These are phyloP conservation scores for Chloromonas sp. DNA, from an alignment of 163 green algal species.

Conservation along the genomic window DNA sequence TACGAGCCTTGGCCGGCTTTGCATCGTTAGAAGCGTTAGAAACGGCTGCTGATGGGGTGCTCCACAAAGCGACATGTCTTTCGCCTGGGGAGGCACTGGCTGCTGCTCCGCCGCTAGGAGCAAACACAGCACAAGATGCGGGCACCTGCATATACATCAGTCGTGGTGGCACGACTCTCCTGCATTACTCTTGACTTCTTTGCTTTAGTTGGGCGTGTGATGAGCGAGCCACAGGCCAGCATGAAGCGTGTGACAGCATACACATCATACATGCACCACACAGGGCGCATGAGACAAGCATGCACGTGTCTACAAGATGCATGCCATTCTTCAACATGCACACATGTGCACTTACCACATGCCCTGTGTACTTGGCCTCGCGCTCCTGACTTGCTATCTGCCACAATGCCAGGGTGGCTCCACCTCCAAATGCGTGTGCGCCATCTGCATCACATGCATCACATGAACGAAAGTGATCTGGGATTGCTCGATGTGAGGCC, in stretches of 20 bases:
- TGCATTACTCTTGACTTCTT: background rate
- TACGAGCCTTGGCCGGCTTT: background rate
- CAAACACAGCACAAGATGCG: background rate
- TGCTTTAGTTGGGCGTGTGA: background rate
- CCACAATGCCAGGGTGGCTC: slow-evolving; percentile 29
- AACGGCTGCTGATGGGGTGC: background rate
- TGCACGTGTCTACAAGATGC: too few species aligned
- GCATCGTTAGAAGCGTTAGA: background rate
- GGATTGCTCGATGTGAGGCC: too few species aligned
- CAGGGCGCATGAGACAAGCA: too few species aligned
- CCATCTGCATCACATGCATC: slow-evolving; percentile 11
- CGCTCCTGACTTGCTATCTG: slow-evolving; percentile 11
- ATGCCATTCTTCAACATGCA: too few species aligned
- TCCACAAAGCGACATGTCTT: background rate
- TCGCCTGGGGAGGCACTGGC: background rate
- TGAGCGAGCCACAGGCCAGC: too few species aligned
- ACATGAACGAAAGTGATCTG: too few species aligned
- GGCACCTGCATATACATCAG: background rate
- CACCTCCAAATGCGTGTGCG: slow-evolving; percentile 24
- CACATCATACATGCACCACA: too few species aligned
- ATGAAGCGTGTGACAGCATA: too few species aligned
- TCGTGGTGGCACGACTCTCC: background rate
- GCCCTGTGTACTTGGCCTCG: slow-evolving; percentile 21
- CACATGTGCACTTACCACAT: slow-evolving; percentile 9
- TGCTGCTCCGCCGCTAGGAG: background rate